phyloP scores from a whole-genome alignment of 169 alveolate genomes.

The Babesia ovis region DNA sequence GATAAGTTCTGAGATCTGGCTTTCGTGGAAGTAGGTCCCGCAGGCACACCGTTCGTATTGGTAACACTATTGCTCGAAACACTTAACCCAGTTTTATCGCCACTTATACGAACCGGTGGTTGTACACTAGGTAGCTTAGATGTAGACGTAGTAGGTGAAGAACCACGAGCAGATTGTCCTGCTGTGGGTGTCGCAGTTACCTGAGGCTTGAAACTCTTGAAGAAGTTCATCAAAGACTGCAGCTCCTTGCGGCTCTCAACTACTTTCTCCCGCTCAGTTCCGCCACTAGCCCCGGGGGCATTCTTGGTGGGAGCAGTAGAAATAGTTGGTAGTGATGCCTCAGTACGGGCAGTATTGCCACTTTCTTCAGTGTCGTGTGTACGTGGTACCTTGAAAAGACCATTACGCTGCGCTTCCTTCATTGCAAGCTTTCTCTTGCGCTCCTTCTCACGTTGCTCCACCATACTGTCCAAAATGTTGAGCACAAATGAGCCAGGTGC shows the following conservation, averaged over 20 bases:
- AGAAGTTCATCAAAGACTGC: slow-evolving; percentile 57
- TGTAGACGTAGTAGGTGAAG: neutral
- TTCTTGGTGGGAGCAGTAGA: neutral
- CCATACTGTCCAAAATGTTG: slow-evolving; percentile 65
- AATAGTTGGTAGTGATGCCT: neutral
- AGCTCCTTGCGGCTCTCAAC: slow-evolving; percentile 40
- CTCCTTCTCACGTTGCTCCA: slow-evolving; percentile 68
- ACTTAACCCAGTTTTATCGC: slow-evolving; percentile 35
- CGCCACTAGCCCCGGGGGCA: neutral
- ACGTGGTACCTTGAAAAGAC: slow-evolving; percentile 14
- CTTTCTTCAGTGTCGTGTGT: neutral
- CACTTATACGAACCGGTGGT: neutral
- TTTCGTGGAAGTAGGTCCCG: neutral
- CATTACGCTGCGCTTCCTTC: slow-evolving; percentile 56
- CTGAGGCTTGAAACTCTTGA: slow-evolving; percentile 45
- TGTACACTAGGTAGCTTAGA: neutral
- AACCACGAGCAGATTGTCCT: neutral
- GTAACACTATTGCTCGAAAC: slow-evolving; percentile 24
- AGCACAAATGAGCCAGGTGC: slow-evolving; percentile 59
- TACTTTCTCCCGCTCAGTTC: neutral
- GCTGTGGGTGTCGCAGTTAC: neutral
- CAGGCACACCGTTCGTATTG: slow-evolving; percentile 12
- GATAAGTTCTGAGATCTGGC: slow-evolving; percentile 5
- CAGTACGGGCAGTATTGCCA: neutral
- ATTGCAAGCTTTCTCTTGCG: slow-evolving; percentile 53